Evolutionary conservation across 768 basidiomycete genomes (phyloP).

Genomic region (Lyophyllum atratum): DNA sequence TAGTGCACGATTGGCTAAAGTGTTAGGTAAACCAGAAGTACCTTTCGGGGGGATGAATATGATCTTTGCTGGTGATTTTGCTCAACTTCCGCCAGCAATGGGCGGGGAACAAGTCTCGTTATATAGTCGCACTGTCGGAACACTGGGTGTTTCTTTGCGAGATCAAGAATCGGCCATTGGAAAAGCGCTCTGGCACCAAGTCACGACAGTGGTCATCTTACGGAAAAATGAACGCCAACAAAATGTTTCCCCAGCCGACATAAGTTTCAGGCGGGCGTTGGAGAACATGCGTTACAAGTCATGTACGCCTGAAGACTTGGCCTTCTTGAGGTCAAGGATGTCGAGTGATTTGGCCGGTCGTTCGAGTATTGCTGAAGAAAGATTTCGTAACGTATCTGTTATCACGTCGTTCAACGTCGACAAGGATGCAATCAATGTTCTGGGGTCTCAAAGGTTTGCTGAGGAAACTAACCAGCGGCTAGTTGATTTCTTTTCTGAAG

Average conservation of each 20-base stretch:
- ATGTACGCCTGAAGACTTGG: constrained; percentile 39
- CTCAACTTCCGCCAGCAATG: constrained; percentile 37
- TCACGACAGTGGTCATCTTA: constrained; percentile 27
- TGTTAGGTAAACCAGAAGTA: background rate
- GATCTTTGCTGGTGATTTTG: constrained; percentile 48
- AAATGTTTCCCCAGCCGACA: constrained; percentile 21
- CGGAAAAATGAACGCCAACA: constrained; percentile 35
- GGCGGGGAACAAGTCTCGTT: constrained; percentile 9
- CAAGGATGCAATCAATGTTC: background rate
- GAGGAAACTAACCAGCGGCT: background rate
- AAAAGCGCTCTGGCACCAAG: constrained; percentile 30
- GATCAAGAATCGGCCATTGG: constrained; percentile 24
- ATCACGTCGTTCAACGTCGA: constrained; percentile 22
- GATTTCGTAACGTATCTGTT: constrained; percentile 35
- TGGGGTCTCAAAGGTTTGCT: background rate
- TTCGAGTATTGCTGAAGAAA: constrained; percentile 3
- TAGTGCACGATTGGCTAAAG: background rate
- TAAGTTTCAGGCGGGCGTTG: constrained; percentile 26
- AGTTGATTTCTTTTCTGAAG: background rate
- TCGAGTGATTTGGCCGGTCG: constrained; percentile 7
- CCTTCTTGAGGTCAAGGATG: constrained; percentile 29
- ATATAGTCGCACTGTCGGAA: constrained; percentile 20
- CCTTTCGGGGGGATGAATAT: constrained; percentile 36
- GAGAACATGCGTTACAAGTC: constrained; percentile 40
- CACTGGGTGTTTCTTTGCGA: background rate